These are phyloP conservation scores for Rhytidiadelphus loreus DNA, from an alignment of 225 moss, liverwort and hornwort genomes.

Conservation along the genomic window DNA sequence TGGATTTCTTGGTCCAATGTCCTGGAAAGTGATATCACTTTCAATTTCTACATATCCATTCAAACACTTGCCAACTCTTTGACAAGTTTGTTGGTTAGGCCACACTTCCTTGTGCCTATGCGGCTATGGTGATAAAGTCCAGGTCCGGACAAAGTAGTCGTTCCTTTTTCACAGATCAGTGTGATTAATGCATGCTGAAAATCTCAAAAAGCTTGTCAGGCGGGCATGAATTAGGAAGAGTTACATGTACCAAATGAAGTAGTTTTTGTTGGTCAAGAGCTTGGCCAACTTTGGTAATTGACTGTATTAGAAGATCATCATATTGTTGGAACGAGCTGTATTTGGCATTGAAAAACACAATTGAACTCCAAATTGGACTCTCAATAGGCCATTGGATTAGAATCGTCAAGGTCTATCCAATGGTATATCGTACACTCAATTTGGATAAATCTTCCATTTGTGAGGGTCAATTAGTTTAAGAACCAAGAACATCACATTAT, in stretches of 20 bases:
- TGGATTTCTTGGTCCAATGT: neutral
- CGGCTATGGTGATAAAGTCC: neutral
- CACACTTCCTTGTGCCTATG: neutral
- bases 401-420: neutral
- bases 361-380: neutral
- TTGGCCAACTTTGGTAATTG: neutral
- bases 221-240: neutral
- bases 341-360: neutral
- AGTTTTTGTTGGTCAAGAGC: neutral
- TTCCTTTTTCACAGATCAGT: neutral
- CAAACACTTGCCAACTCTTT: neutral
- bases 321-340: neutral
- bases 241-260: neutral
- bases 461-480: neutral
- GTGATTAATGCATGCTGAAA: neutral
- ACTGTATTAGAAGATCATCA: neutral
- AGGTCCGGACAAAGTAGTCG: neutral
- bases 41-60: neutral
- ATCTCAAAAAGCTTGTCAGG: no score
- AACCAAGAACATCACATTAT: neutral
- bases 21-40: neutral
- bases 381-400: fast-evolving
- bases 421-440: neutral
- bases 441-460: neutral
- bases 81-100: neutral